Conservation (phyloP, 2,329 filamentous ascomycete genomes). For the Fusarium sp. region DNA sequence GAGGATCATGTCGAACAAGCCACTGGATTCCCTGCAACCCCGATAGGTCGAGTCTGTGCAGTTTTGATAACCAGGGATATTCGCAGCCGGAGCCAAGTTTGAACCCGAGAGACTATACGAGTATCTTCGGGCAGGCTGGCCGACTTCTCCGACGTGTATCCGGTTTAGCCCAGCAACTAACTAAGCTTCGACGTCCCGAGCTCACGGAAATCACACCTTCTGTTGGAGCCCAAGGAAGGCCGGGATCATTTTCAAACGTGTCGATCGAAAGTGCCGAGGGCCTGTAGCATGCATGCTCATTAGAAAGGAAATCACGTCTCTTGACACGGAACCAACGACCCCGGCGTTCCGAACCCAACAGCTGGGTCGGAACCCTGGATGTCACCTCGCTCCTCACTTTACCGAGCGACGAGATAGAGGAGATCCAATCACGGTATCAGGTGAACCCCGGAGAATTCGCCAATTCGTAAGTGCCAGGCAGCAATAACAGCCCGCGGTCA, state of each 20-base stretch:
- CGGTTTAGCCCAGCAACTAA: neutral
- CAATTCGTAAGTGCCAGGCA: conserved; percentile 30
- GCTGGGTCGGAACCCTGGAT: conserved; percentile 5
- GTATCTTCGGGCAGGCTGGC: neutral
- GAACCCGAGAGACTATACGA: neutral
- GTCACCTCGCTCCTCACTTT: conserved; percentile 11
- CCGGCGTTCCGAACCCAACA: conserved; percentile 8
- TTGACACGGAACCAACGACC: conserved; percentile 3
- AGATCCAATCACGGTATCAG: conserved; percentile 34
- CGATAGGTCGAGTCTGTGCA: conserved; percentile 27
- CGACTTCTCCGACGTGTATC: conserved; percentile 7
- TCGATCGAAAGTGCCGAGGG: conserved; percentile 19
- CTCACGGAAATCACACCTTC: conserved; percentile 13
- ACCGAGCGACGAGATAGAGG: conserved; percentile 22
- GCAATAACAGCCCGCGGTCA: conserved; percentile 18
- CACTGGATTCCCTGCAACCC: conserved; percentile 14
- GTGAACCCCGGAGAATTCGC: conserved; percentile 25
- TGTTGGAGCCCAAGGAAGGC: conserved; percentile 18
- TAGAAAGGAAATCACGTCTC: conserved; percentile 11
- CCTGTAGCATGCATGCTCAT: neutral
- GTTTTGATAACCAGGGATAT: neutral
- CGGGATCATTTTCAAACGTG: conserved; percentile 19
- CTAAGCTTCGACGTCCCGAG: conserved; percentile 19
- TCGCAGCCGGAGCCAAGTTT: neutral
- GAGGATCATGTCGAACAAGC: conserved; percentile 1